Evolutionary conservation across 768 basidiomycete genomes (phyloP).

Genomic region (Epithele typhae): DNA sequence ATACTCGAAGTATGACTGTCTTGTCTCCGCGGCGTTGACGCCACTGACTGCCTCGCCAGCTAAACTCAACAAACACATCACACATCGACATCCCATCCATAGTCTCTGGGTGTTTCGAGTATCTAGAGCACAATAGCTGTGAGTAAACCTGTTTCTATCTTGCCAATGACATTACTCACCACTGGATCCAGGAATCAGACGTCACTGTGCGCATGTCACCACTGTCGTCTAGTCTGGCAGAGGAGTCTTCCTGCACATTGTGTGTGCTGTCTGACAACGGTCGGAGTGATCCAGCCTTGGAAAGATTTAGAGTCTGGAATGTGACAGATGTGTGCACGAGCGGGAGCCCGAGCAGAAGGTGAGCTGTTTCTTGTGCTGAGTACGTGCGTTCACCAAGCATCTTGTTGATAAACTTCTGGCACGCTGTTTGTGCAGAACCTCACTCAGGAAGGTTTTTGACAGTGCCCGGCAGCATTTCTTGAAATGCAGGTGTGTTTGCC

Average conservation of each 20-base stretch:
- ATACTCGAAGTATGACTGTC: not conserved
- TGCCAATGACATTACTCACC: not conserved
- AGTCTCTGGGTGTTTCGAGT: not conserved
- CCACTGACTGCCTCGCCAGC: not conserved
- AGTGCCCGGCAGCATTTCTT: not conserved
- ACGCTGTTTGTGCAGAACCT: not conserved
- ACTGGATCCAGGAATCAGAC: not conserved
- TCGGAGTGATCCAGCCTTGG: not conserved
- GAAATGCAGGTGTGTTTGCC: not conserved
- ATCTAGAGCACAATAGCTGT: not conserved
- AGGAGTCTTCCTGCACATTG: not conserved
- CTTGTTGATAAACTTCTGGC: not conserved
- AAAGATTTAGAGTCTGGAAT: not conserved
- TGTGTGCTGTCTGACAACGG: not conserved
- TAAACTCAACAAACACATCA: not conserved
- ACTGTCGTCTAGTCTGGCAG: too few relatives aligned
- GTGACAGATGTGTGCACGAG: not conserved
- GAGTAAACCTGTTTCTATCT: too few relatives aligned
- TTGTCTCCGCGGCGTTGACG: not conserved
- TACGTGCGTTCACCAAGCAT: not conserved
- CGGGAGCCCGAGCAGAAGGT: not conserved
- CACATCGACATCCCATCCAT: not conserved
- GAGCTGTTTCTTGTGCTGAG: conserved; percentile 1
- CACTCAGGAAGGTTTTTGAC: not conserved
- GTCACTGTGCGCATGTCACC: not conserved